Base-by-base conservation (phyloP, 305 asterid species). In the Rubia peregrina region DNA sequence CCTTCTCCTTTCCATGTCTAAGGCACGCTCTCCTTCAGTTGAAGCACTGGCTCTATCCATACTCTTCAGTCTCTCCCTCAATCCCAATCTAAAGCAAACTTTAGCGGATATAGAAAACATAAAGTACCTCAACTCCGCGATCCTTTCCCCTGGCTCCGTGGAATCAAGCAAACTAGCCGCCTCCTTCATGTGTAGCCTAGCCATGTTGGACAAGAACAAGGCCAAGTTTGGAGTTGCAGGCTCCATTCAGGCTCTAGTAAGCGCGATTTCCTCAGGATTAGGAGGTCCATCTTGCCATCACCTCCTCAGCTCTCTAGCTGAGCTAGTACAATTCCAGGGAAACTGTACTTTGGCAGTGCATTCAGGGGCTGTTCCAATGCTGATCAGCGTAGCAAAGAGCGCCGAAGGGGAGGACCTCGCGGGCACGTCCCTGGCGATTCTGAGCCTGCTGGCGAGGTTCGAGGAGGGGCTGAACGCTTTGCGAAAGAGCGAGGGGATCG, bases 221-320 rank as follows among this genome's bases (percentile, higher is more conserved):
- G 96, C 96, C 17, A 87, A 87, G 71, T 84, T 91, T 38, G 97
- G 96, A 3, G 95, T 89, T 30, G 87, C 86, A 0, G 95, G 96
- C 38, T 84, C 86, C 5, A 21, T 87, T 71, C 82, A 89, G 85
- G 78, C 78, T 55, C 82, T 88, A 2, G 75, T 89, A 71, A 81
- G 73, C 44, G 89, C 89, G 6, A 79, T 89, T 8, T 83, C 78
- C 33, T 44, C 83, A 24, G 80, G 79, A 46, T 83, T 85, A 1
- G 59, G 77, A 9, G 61, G 76, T 60, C 83, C 86, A 30, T 86
- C 90, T 46, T 61, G 86, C 2, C 93, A 89, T 77, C 89, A 89
- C 73, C 86, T 89, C 48, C 96, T 91, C 41, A 86, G 91, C 76
- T 71, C 90, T 21, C 79, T 91, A 38, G 88, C 91, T 16, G 97